A percentile compares a stretch with the other conserved stretches of the same genome.
These are phyloP conservation scores for Globisporangium takayamanum DNA, from an alignment of 352 stramenopile species.

Conservation along the genomic window DNA sequence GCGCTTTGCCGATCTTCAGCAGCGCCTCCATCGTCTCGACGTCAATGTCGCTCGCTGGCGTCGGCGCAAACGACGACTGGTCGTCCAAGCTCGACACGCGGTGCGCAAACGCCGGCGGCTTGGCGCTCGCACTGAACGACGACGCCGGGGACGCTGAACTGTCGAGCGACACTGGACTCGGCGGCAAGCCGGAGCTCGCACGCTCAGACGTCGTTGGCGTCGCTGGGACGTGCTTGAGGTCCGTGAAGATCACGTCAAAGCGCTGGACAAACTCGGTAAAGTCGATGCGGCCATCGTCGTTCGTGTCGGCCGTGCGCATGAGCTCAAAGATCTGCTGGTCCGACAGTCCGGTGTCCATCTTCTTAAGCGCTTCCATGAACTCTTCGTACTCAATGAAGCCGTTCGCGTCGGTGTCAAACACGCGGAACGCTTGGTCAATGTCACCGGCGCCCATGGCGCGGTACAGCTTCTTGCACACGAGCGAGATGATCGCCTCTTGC, in stretches of 20 bases:
- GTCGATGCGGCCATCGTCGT: slow-evolving; percentile 89
- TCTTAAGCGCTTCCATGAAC: slow-evolving; percentile 88
- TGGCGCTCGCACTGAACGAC: slow-evolving; percentile 6
- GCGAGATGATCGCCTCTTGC: slow-evolving; percentile 88
- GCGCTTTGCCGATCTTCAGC: slow-evolving; percentile 66
- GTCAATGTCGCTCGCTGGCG: slow-evolving; percentile 56
- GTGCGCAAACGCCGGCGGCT: slow-evolving; percentile 31
- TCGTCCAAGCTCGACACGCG: slow-evolving; percentile 57
- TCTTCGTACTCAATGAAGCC: slow-evolving; percentile 93
- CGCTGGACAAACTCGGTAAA: slow-evolving; percentile 88
- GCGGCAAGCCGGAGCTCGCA: slow-evolving; percentile 5
- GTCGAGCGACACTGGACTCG: slow-evolving; percentile 21
- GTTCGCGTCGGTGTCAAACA: slow-evolving; percentile 88
- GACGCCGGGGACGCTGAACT: not conserved
- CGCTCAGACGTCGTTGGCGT: slow-evolving; percentile 17
- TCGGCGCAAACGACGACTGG: slow-evolving; percentile 50
- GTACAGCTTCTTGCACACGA: slow-evolving; percentile 91
- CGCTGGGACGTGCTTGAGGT: slow-evolving; percentile 34
- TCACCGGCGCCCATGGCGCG: slow-evolving; percentile 86
- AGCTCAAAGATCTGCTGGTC: slow-evolving; percentile 91
- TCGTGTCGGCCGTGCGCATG: slow-evolving; percentile 90
- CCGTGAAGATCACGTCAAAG: slow-evolving; percentile 90
- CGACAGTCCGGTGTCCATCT: slow-evolving; percentile 88
- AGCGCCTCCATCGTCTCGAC: slow-evolving; percentile 79
- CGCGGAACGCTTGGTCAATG: slow-evolving; percentile 85